Conservation (phyloP, 805 yeast genomes). For the Pichia nakasei region DNA sequence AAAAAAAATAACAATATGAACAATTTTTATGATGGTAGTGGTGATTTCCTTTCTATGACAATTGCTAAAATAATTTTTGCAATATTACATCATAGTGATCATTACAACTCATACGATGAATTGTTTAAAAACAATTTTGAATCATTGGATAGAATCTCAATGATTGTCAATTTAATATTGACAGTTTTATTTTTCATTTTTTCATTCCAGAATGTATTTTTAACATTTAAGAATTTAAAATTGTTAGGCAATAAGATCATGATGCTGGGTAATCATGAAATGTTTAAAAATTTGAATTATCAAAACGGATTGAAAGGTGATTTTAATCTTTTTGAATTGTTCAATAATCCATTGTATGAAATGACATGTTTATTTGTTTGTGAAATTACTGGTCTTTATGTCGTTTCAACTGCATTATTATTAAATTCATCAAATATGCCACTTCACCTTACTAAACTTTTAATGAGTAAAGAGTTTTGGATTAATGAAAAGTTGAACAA, state of each 20-base stretch:
- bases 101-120: slow-evolving; percentile 15
- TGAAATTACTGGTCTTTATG: slow-evolving; percentile 42
- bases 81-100: not conserved
- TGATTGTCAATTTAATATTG: slow-evolving; percentile 40
- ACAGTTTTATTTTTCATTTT: slow-evolving; percentile 53
- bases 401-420: slow-evolving; percentile 42
- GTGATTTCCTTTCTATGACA: slow-evolving; percentile 36
- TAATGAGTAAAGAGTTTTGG: slow-evolving; percentile 6
- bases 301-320: not conserved
- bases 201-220: slow-evolving; percentile 55
- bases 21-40: slow-evolving; percentile 6
- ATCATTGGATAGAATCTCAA: slow-evolving; percentile 23
- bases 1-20: not conserved
- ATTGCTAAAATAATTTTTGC: slow-evolving; percentile 30
- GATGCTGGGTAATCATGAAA: not conserved
- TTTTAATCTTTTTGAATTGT: not conserved
- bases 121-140: slow-evolving; percentile 28
- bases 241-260: slow-evolving; percentile 14
- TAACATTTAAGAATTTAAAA: slow-evolving; percentile 47
- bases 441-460: slow-evolving; percentile 31
- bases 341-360: not conserved
- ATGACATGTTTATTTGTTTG: slow-evolving; percentile 1
- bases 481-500: not conserved
- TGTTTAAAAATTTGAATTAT: slow-evolving; percentile 5
- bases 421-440: slow-evolving; percentile 40